A percentile compares a stretch with the other conserved stretches of the same genome.
Evolutionary conservation across 2,329 filamentous ascomycete species (phyloP).

Genomic region (Aspergillus pseudonomiae): DNA sequence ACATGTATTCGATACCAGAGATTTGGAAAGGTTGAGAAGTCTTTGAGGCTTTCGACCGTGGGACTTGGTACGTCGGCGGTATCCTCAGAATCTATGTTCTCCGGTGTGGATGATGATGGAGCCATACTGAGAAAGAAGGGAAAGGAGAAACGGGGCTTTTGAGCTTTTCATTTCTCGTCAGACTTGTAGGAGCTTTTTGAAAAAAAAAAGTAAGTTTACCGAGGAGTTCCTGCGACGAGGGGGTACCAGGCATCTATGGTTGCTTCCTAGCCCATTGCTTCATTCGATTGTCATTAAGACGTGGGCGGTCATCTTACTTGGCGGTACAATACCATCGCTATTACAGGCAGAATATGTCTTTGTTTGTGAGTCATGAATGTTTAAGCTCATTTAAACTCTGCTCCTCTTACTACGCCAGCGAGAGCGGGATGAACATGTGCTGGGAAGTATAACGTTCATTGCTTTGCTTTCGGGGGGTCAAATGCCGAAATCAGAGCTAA

Average conservation of each 20-base stretch:
- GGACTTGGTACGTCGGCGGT: not conserved
- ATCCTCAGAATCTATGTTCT: not conserved
- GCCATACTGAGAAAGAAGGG: not conserved
- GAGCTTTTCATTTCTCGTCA: not conserved
- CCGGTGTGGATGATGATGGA: not conserved
- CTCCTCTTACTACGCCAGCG: too few species aligned
- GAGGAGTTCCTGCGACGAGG: too few species aligned
- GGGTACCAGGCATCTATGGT: not conserved
- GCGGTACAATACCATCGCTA: not conserved
- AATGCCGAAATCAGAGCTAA: too few species aligned
- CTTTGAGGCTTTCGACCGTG: not conserved
- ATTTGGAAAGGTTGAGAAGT: not conserved
- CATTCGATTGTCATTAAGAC: not conserved
- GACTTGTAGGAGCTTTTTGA: not conserved
- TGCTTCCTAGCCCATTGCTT: not conserved
- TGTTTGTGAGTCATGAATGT: not conserved
- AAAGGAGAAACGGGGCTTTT: not conserved
- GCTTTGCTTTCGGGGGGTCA: too few species aligned
- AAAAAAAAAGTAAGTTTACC: not conserved
- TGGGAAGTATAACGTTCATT: too few species aligned
- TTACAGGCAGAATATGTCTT: not conserved
- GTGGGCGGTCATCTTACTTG: not conserved
- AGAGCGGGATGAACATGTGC: too few species aligned
- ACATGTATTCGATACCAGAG: slow-evolving; percentile 31
- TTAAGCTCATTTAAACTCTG: not conserved